Evolutionary conservation across 225 moss, liverwort and hornwort genomes (phyloP).

Genomic region (Pseudoscleropodium purum): DNA sequence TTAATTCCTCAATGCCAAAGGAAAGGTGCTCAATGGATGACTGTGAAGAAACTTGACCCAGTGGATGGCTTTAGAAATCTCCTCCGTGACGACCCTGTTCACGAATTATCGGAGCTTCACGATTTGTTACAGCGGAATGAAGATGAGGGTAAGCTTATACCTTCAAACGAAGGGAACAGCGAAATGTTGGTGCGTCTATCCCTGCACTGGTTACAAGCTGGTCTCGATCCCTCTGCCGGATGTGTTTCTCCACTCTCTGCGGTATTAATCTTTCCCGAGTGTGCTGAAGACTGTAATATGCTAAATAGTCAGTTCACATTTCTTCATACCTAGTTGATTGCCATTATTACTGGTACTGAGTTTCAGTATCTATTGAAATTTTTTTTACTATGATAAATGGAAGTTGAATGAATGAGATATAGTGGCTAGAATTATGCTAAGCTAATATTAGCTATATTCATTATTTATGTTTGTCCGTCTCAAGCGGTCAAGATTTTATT

Average conservation of each 20-base stretch:
- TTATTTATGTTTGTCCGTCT: not conserved
- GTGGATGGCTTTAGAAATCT: slow-evolving; percentile 26
- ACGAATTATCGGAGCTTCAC: slow-evolving; percentile 54
- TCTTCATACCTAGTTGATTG: not conserved
- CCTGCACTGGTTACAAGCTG: slow-evolving; percentile 65
- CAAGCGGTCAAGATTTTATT: not conserved
- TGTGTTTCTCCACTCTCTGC: slow-evolving; percentile 26
- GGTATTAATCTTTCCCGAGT: slow-evolving; percentile 21
- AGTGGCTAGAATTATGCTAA: not conserved
- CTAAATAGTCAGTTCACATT: not conserved
- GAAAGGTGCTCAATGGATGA: slow-evolving; percentile 31
- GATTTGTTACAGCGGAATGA: slow-evolving; percentile 42
- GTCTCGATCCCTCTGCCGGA: slow-evolving; percentile 43
- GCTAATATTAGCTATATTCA: not conserved
- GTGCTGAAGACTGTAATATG: not conserved
- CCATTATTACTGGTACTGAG: not conserved
- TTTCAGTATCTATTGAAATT: not conserved
- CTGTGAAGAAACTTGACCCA: slow-evolving; percentile 32
- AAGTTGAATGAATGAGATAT: not conserved
- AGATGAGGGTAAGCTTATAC: slow-evolving; percentile 9
- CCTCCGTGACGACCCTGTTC: slow-evolving; percentile 35
- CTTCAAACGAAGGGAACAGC: slow-evolving; percentile 6
- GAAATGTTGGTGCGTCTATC: slow-evolving; percentile 53
- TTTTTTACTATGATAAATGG: not conserved
- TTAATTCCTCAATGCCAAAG: slow-evolving; percentile 26